Conservation (phyloP, 306 rosid genomes). For the Cercis canadensis region DNA sequence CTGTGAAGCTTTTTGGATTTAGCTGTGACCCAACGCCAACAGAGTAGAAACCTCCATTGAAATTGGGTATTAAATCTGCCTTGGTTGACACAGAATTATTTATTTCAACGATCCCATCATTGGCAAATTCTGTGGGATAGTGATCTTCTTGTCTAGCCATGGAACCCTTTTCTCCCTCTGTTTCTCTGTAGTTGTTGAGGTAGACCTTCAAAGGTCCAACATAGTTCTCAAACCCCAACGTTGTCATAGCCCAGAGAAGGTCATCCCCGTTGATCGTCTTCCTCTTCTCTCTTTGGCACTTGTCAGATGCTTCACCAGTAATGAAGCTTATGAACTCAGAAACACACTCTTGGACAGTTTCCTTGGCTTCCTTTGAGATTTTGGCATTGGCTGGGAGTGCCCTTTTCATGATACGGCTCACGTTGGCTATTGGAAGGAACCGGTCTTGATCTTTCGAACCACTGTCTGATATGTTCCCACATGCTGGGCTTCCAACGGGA, state of each 20-base stretch:
- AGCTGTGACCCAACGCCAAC: no score
- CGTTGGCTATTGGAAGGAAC: constrained; percentile 89
- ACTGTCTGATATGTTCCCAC: no score
- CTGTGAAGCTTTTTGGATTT: no score
- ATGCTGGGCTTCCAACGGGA: constrained; percentile 84
- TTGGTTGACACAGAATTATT: no score
- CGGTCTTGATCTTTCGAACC: constrained; percentile 76
- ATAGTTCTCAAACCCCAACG: constrained; percentile 80
- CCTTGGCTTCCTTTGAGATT: constrained; percentile 87
- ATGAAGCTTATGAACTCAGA: constrained; percentile 95
- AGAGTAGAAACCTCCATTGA: no score
- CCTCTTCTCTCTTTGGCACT: constrained; percentile 84
- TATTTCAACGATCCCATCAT: no score
- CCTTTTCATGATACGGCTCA: constrained; percentile 82
- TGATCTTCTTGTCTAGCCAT: constrained; percentile 51
- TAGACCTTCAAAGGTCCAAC: constrained; percentile 75
- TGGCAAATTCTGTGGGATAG: not conserved
- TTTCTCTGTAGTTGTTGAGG: constrained; percentile 76
- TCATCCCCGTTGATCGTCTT: constrained; percentile 91
- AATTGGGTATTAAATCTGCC: no score
- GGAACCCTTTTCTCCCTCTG: constrained; percentile 67
- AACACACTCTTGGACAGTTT: constrained; percentile 85
- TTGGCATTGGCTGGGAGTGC: constrained; percentile 86
- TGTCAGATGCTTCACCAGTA: constrained; percentile 90
- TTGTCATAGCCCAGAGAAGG: constrained; percentile 91